Evolutionary conservation across 129 eudicot species (phyloP), one percentile per base, ranked within the genome.

Genomic region (Rutidosis leptorrhynchoides): DNA sequence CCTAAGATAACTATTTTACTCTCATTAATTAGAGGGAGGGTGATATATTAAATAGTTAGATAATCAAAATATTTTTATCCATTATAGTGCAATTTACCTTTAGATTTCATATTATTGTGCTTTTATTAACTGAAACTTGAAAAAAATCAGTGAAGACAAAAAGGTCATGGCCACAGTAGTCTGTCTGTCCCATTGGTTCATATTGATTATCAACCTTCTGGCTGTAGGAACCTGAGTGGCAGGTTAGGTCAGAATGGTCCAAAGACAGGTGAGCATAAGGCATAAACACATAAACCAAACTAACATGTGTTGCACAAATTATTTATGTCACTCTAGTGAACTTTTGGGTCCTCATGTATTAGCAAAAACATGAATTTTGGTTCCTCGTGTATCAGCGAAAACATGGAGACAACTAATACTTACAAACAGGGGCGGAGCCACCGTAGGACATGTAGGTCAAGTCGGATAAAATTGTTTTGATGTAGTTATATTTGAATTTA

Each of bases 141-240:
- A 17, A 5, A 25, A 14, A 69, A 25, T 8, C 7, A 6, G 43
- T 23, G 19, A 62, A 53, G 71, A 53, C 70, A 63, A 21, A 73
- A 53, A 37, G 65, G 1, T 0, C 21, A 70, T 57, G 58, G 58
- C 58, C 66, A 45, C 29, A 35, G 11, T 69, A 33, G 40, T 7
- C 25, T 23, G 24, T 43, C 37, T 42, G 77, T 61, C 77, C 77
- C 64, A 73, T 53, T 73, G 71, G 52, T 64, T 58, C 77, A 73
- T 16, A 37, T 24, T 43, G 25, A 28, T n/a, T 53, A 32, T 64
- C 77, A 71, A 60, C 76, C 69, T 71, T 61, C 40, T 72, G 58
- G 64, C 56, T 63, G 58, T 37, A 64, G 58, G 65, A 72, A 72
- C 71, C 64, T 73, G 71, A 71, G 70, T 62, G 70, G 77, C 53